Evolutionary conservation across 2,329 filamentous ascomycete genomes (phyloP).

Genomic region (Fusarium globosum): DNA sequence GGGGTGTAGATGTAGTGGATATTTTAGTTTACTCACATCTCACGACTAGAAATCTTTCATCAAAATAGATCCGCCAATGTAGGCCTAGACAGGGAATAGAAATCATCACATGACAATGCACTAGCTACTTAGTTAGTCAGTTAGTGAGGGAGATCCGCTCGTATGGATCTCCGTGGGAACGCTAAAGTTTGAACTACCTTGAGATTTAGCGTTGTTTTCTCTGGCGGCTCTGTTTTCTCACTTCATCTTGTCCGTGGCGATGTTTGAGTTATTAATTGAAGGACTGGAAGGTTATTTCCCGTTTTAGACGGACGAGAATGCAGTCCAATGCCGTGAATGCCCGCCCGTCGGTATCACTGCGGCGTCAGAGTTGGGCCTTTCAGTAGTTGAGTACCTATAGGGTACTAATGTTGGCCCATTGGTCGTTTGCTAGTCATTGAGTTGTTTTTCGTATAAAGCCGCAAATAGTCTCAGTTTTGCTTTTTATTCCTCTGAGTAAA

Average conservation of each 20-base stretch:
- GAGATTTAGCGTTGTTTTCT: conserved; percentile 29
- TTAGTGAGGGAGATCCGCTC: not conserved
- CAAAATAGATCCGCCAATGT: conserved; percentile 3
- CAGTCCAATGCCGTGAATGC: not conserved
- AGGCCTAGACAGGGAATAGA: conserved; percentile 3
- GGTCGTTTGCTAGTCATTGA: not conserved
- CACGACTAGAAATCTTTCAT: conserved; percentile 1
- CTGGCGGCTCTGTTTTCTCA: conserved; percentile 24
- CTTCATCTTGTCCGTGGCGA: not conserved
- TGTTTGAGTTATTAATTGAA: not conserved
- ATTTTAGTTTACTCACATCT: conserved; percentile 14
- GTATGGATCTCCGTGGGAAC: conserved; percentile 2
- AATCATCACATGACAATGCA: conserved; percentile 27
- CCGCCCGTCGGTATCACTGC: not conserved
- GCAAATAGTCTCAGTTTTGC: not conserved
- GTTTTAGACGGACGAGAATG: not conserved
- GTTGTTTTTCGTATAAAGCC: not conserved
- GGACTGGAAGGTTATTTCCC: not conserved
- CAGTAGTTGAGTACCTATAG: not conserved
- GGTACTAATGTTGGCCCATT: not conserved
- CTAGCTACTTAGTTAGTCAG: conserved; percentile 6
- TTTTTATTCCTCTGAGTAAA: not conserved
- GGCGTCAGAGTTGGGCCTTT: not conserved
- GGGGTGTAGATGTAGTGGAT: not conserved
- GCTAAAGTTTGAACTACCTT: not conserved